A percentile compares a stretch with the other conserved stretches of the same genome.
Evolutionary conservation across 2,329 filamentous ascomycete species (phyloP).

Genomic region (Phoma sp.): DNA sequence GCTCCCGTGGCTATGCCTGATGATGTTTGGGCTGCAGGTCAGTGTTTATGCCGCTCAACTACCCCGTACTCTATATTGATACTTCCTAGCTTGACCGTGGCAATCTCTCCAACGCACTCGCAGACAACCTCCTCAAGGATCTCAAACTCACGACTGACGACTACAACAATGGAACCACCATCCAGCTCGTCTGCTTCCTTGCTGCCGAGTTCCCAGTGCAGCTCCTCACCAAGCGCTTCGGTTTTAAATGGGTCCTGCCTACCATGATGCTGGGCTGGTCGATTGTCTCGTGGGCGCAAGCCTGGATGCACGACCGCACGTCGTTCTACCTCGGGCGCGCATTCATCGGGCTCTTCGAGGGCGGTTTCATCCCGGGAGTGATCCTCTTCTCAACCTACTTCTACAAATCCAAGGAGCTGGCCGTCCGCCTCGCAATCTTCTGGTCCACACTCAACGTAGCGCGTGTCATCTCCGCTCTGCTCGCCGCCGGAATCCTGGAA

Average conservation of each 20-base stretch:
- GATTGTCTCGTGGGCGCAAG: conserved; percentile 66
- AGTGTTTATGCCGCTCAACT: background rate
- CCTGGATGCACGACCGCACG: conserved; percentile 61
- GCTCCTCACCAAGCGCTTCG: conserved; percentile 53
- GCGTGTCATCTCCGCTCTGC: conserved; percentile 60
- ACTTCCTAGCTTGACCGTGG: conserved; percentile 53
- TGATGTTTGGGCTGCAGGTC: conserved; percentile 54
- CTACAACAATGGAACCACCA: conserved; percentile 47
- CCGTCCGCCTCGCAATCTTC: conserved; percentile 69
- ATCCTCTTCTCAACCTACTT: conserved; percentile 75
- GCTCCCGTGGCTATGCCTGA: conserved; percentile 36
- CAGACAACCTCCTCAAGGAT: conserved; percentile 39
- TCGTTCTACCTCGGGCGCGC: conserved; percentile 51
- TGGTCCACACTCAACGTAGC: conserved; percentile 69
- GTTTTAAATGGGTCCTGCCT: conserved; percentile 52
- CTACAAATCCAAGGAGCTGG: conserved; percentile 73
- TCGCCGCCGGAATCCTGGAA: conserved; percentile 61
- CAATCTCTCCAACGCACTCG: conserved; percentile 47
- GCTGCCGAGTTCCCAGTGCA: conserved; percentile 51
- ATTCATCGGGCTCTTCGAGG: conserved; percentile 52
- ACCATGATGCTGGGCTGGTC: conserved; percentile 54
- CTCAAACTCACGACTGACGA: conserved; percentile 40
- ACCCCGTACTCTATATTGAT: background rate
- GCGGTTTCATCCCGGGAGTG: conserved; percentile 65
- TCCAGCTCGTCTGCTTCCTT: conserved; percentile 87